phyloP scores from a whole-genome alignment of 1,139 yeast genomes.

The Sporopachydermia cereana region DNA sequence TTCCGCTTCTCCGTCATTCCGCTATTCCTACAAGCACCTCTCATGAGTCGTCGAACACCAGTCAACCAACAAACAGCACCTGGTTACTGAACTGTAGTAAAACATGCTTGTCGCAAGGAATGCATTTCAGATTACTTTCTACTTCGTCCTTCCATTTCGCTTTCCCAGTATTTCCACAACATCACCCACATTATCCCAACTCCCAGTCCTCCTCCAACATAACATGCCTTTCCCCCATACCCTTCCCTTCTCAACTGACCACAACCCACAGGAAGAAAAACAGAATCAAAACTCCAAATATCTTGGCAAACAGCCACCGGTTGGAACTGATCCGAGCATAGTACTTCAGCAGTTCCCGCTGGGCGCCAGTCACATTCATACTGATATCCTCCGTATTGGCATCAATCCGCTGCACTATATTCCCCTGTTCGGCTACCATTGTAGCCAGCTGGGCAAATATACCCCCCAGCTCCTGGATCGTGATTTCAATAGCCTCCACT shows the following conservation, averaged over 20 bases:
- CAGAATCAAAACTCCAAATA: slow-evolving; percentile 75
- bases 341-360: slow-evolving; percentile 81
- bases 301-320: slow-evolving; percentile 83
- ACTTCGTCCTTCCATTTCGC: too few species aligned
- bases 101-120: too few species aligned
- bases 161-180: too few species aligned
- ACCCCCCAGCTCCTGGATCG: slow-evolving; percentile 93
- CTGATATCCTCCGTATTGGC: slow-evolving; percentile 90
- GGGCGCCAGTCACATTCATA: slow-evolving; percentile 85
- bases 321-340: slow-evolving; percentile 81
- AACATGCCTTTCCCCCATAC: not conserved
- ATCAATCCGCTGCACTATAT: slow-evolving; percentile 88
- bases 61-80: not conserved
- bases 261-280: slow-evolving; percentile 72
- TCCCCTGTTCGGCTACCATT: slow-evolving; percentile 97
- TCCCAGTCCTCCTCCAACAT: not conserved
- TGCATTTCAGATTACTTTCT: too few species aligned
- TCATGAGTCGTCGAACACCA: too few species aligned
- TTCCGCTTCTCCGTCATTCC: too few species aligned
- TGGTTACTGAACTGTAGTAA: too few species aligned
- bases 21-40: too few species aligned
- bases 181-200: not conserved
- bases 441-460: slow-evolving; percentile 90
- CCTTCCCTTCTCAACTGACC: slow-evolving; percentile 39
- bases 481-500: slow-evolving; percentile 89